Evolutionary conservation across 2,329 filamentous ascomycete species (phyloP).

Genomic region (Tolypocladium ophioglossoides): DNA sequence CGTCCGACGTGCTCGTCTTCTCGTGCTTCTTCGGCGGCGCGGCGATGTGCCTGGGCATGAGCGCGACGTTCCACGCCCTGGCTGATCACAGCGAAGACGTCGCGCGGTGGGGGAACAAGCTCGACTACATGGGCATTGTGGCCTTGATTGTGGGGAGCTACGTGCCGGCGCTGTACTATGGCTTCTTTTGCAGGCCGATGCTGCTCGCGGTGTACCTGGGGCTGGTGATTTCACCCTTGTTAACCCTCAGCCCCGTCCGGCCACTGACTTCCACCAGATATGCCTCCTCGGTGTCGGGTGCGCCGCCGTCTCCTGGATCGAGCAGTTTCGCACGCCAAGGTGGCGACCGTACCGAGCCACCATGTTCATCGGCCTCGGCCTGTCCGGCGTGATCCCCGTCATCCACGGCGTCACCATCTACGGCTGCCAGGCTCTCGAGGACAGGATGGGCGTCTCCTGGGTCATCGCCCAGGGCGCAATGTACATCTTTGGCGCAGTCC

Average conservation of each 20-base stretch:
- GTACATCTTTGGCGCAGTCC: constrained; percentile 74
- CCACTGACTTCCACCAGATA: constrained; percentile 46
- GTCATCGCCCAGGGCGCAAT: constrained; percentile 68
- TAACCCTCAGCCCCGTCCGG: too few species aligned
- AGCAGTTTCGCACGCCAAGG: constrained; percentile 70
- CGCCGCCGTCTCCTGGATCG: constrained; percentile 64
- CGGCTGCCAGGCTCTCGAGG: constrained; percentile 54
- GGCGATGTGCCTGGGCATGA: constrained; percentile 65
- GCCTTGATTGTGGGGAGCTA: constrained; percentile 85
- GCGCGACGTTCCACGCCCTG: constrained; percentile 74
- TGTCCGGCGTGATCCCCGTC: constrained; percentile 75
- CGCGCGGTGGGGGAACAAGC: constrained; percentile 75
- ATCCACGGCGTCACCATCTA: constrained; percentile 63
- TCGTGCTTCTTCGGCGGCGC: constrained; percentile 71
- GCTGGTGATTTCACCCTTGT: constrained; percentile 45
- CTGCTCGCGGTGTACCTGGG: constrained; percentile 64
- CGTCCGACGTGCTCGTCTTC: constrained; percentile 60
- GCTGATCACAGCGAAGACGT: constrained; percentile 74
- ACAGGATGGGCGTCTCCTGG: constrained; percentile 72
- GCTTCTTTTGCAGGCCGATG: constrained; percentile 59
- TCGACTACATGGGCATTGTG: constrained; percentile 93
- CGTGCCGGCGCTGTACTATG: constrained; percentile 80
- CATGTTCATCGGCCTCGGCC: constrained; percentile 83
- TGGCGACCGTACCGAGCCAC: constrained; percentile 77
- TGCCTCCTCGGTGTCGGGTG: constrained; percentile 67